phyloP scores from a whole-genome alignment of 2,329 filamentous ascomycete species.

The Arthrinium phaeospermum region DNA sequence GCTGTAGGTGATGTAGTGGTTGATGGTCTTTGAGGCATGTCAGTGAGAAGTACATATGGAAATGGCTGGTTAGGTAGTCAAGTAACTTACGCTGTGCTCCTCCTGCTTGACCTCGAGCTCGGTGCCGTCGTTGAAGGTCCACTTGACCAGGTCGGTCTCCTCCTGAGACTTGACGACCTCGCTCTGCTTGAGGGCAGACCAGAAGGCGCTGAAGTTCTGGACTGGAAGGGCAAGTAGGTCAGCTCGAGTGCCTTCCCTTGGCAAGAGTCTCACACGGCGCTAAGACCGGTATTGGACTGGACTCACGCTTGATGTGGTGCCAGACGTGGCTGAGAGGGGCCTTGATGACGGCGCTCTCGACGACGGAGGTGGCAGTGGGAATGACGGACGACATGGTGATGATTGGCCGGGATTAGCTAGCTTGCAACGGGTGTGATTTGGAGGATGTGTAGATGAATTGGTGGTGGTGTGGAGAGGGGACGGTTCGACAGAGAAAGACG shows the following conservation, averaged over 20 bases:
- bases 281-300: background rate
- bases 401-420: slow-evolving; percentile 22
- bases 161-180: slow-evolving; percentile 67
- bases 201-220: slow-evolving; percentile 71
- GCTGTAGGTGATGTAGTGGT: slow-evolving; percentile 78
- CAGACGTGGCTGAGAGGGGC: slow-evolving; percentile 71
- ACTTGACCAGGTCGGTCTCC: slow-evolving; percentile 72
- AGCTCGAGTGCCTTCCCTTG: background rate
- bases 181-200: slow-evolving; percentile 65
- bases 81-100: slow-evolving; percentile 69
- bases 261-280: background rate
- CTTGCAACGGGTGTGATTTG: background rate
- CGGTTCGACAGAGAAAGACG: background rate
- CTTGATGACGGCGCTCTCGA: slow-evolving; percentile 71
- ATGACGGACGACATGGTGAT: slow-evolving; percentile 50
- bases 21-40: slow-evolving; percentile 54
- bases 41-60: background rate
- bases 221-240: slow-evolving; percentile 40
- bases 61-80: too few relatives aligned
- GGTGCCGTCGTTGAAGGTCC: slow-evolving; percentile 74
- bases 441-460: background rate
- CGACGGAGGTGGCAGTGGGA: slow-evolving; percentile 70
- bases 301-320: slow-evolving; percentile 71
- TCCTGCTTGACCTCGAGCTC: slow-evolving; percentile 76
- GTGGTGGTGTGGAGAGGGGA: background rate